Percentiles rank a stretch among this genome's conserved stretches.
phyloP scores from a whole-genome alignment of 1,284 basidiomycete species.

The Austroboletus niveus region DNA sequence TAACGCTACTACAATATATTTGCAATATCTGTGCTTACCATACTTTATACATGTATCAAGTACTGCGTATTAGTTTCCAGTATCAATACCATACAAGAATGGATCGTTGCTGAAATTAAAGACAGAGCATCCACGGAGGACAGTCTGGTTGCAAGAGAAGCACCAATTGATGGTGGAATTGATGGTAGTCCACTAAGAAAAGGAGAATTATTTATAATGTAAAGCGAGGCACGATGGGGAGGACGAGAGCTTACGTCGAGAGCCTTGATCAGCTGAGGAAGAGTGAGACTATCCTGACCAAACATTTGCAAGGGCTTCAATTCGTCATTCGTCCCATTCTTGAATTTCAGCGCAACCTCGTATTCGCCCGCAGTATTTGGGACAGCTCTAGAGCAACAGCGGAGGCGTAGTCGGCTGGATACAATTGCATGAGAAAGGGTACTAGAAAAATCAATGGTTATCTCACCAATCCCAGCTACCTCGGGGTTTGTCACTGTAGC shows the following conservation, averaged over 20 bases:
- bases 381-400: slow-evolving; percentile 45
- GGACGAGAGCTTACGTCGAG: slow-evolving; percentile 30
- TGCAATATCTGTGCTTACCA: not conserved
- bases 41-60: not conserved
- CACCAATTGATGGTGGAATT: slow-evolving; percentile 33
- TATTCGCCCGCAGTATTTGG: slow-evolving; percentile 19
- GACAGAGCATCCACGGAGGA: slow-evolving; percentile 32
- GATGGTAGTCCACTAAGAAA: slow-evolving; percentile 23
- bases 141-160: slow-evolving; percentile 35
- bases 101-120: slow-evolving; percentile 32
- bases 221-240: not conserved
- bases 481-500: slow-evolving; percentile 33
- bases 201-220: slow-evolving; percentile 1
- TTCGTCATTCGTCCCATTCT: slow-evolving; percentile 44
- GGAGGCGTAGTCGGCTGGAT: slow-evolving; percentile 48
- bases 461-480: slow-evolving; percentile 36
- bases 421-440: slow-evolving; percentile 5
- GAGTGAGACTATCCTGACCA: slow-evolving; percentile 30
- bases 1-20: not conserved
- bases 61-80: not conserved
- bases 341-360: slow-evolving; percentile 43
- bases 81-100: slow-evolving; percentile 21
- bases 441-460: not conserved
- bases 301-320: slow-evolving; percentile 29
- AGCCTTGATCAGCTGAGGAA: slow-evolving; percentile 34